These are phyloP conservation scores for Acanthamoeba castellanii DNA, from an alignment of 208 protist genomes.

Conservation along the genomic window DNA sequence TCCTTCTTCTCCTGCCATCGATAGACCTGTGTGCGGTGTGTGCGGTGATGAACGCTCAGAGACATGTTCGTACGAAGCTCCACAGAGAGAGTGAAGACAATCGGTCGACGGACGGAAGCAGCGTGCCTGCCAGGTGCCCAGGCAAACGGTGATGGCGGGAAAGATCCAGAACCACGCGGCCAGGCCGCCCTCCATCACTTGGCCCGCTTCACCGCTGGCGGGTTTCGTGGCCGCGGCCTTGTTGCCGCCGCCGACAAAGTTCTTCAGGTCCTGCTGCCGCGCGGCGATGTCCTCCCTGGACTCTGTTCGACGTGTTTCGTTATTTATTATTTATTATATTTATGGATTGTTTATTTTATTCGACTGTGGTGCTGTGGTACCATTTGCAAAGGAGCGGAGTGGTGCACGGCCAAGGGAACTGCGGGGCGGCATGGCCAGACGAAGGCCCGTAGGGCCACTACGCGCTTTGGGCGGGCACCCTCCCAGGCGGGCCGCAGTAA, in stretches of 20 bases:
- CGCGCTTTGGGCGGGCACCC: too few species aligned
- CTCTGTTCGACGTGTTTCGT: not conserved
- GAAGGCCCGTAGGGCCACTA: too few species aligned
- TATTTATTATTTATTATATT: not conserved
- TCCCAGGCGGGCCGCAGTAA: too few species aligned
- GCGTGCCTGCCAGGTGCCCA: conserved; percentile 60
- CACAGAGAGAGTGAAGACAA: not conserved
- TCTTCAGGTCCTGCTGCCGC: not conserved
- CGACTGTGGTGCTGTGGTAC: not conserved
- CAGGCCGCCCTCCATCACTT: not conserved
- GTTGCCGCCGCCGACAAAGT: not conserved
- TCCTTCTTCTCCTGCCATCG: conserved; percentile 59
- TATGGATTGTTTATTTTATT: too few species aligned
- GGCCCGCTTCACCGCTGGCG: not conserved
- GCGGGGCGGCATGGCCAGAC: too few species aligned
- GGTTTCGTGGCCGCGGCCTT: not conserved
- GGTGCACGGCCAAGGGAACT: not conserved
- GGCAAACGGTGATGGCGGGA: conserved; percentile 24
- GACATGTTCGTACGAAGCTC: too few species aligned
- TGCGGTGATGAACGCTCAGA: not conserved
- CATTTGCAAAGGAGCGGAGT: not conserved
- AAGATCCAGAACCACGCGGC: conserved; percentile 20
- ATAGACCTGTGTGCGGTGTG: not conserved
- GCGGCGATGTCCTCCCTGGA: not conserved
- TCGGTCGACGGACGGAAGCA: not conserved